phyloP scores from a whole-genome alignment of 75 land plant genomes.

The Selaginella moellendorffii region DNA sequence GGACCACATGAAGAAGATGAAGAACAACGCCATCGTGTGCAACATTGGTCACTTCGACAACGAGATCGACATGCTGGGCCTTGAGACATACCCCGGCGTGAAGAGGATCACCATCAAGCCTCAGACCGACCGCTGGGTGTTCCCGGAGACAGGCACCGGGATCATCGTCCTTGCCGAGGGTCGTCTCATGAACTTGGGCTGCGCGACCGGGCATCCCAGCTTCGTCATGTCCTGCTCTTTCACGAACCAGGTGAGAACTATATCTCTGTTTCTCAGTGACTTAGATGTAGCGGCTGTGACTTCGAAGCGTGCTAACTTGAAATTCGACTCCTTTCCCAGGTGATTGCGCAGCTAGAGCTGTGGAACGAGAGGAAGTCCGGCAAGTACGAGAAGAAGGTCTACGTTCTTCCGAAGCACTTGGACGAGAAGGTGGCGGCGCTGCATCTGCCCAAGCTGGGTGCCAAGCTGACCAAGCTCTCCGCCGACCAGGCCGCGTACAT shows the following conservation, averaged over 20 bases:
- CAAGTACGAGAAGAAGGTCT: slow-evolving; percentile 84
- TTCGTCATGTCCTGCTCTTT: slow-evolving; percentile 95
- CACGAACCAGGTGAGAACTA: slow-evolving; percentile 56
- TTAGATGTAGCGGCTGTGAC: too few relatives aligned
- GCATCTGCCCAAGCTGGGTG: slow-evolving; percentile 67
- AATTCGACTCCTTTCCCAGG: too few relatives aligned
- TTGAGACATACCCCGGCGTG: slow-evolving; percentile 68
- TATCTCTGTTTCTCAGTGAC: too few relatives aligned
- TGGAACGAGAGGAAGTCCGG: slow-evolving; percentile 68
- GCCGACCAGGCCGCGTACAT: slow-evolving; percentile 62
- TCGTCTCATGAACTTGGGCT: slow-evolving; percentile 82
- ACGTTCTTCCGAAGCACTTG: slow-evolving; percentile 79
- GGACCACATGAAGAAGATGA: slow-evolving; percentile 78
- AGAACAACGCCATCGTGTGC: slow-evolving; percentile 83
- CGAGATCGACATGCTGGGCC: slow-evolving; percentile 78
- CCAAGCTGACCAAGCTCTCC: slow-evolving; percentile 62
- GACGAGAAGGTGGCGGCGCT: slow-evolving; percentile 91
- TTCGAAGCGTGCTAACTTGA: too few relatives aligned
- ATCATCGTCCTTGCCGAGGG: slow-evolving; percentile 92
- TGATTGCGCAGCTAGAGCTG: slow-evolving; percentile 83
- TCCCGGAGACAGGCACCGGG: slow-evolving; percentile 68
- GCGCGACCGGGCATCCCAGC: slow-evolving; percentile 93
- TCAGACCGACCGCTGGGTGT: slow-evolving; percentile 86
- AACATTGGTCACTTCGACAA: slow-evolving; percentile 96
- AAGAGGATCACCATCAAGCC: slow-evolving; percentile 89